phyloP scores from a whole-genome alignment of 2,329 filamentous ascomycete species.

The Blumeriella jaapii region DNA sequence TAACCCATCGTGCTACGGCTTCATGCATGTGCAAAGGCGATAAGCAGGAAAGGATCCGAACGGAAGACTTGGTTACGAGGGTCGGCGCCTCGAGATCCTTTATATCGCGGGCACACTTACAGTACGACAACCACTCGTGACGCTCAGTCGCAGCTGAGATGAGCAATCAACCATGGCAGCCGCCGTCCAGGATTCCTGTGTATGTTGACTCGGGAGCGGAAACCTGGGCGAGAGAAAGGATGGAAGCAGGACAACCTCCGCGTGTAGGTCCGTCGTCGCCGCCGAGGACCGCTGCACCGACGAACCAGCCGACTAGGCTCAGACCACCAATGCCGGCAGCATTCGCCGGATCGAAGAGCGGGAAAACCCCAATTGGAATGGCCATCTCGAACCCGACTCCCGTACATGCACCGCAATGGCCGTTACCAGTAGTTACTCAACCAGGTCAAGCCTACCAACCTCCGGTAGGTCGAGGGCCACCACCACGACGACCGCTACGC shows the following conservation, averaged over 20 bases:
- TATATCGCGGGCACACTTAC: conserved; percentile 8
- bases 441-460: conserved; percentile 35
- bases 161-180: conserved; percentile 22
- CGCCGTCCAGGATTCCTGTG: conserved; percentile 9
- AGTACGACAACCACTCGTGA: conserved; percentile 4
- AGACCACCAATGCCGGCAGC: conserved; percentile 19
- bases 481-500: conserved; percentile 47
- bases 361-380: conserved; percentile 21
- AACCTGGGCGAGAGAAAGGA: conserved; percentile 42
- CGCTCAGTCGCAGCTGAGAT: conserved; percentile 15
- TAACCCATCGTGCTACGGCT: conserved; percentile 18
- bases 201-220: conserved; percentile 33
- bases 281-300: conserved; percentile 10
- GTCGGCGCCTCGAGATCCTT: conserved; percentile 9
- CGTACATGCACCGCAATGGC: conserved; percentile 43
- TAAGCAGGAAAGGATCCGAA: conserved; percentile 15
- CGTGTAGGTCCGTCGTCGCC: conserved; percentile 21
- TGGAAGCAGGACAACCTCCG: conserved; percentile 31
- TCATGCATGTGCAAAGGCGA: conserved; percentile 25
- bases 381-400: conserved; percentile 37
- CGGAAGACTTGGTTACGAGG: conserved; percentile 15
- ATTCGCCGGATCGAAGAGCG: conserved; percentile 12
- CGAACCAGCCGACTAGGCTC: conserved; percentile 13
- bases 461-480: conserved; percentile 37
- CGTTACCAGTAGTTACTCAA: conserved; percentile 29